These are phyloP conservation scores for Taiwanofungus camphoratus DNA, from an alignment of 1,284 basidiomycete genomes.

Conservation along the genomic window DNA sequence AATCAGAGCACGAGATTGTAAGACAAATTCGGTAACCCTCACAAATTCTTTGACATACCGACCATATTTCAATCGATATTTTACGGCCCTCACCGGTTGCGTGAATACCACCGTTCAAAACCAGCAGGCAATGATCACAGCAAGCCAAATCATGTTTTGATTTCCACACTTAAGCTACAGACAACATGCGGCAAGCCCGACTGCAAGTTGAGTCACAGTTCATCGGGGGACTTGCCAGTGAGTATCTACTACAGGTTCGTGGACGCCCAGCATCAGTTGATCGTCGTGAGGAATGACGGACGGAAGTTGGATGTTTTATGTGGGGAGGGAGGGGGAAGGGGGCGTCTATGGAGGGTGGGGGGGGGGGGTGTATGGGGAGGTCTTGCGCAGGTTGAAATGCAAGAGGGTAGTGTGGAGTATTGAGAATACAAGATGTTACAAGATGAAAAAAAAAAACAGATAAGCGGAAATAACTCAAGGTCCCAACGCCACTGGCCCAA, in stretches of 20 bases:
- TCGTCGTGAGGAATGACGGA: constrained; percentile 9
- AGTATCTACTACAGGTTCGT: constrained; percentile 8
- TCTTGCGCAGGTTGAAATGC: constrained; percentile 30
- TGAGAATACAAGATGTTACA: constrained; percentile 10
- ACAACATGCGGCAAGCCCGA: constrained; percentile 19
- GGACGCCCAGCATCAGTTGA: constrained; percentile 1
- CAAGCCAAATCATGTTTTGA: constrained; percentile 1
- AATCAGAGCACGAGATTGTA: too few relatives aligned
- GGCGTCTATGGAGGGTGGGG: constrained; percentile 3
- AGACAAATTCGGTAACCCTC: too few relatives aligned
- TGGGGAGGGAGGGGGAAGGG: constrained; percentile 1
- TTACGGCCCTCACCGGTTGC: too few relatives aligned
- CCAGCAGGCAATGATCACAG: too few relatives aligned
- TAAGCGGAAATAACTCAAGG: constrained; percentile 1
- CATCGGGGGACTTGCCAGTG: constrained; percentile 11
- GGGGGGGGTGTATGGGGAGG: not conserved
- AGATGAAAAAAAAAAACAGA: constrained; percentile 5
- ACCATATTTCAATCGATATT: too few relatives aligned
- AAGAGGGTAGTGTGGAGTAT: constrained; percentile 14
- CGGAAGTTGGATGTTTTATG: constrained; percentile 13
- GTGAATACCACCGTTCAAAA: too few relatives aligned
- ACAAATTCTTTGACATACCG: too few relatives aligned
- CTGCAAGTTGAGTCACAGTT: constrained; percentile 28
- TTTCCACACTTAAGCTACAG: constrained; percentile 22
- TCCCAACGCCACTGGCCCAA: not conserved